Conservation (phyloP, 805 yeast genomes). For the Kockiozyma suomiensis region DNA sequence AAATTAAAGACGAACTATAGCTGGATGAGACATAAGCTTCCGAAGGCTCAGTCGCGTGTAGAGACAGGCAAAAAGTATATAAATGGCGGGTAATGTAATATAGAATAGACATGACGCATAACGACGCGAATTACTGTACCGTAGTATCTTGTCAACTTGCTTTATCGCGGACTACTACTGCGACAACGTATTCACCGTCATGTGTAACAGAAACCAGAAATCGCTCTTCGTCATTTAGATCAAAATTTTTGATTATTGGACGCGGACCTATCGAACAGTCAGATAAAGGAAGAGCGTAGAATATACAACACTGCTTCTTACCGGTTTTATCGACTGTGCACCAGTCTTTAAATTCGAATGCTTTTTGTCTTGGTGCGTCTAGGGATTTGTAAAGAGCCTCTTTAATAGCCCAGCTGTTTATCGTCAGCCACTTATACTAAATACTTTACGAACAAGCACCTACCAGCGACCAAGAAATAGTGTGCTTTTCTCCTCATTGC, state of each 20-base stretch:
- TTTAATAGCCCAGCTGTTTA: slow-evolving; percentile 32
- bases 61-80: too few relatives aligned
- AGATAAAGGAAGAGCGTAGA: neutral
- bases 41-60: neutral
- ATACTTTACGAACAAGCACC: neutral
- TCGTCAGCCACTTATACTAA: neutral
- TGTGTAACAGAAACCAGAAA: slow-evolving; percentile 28
- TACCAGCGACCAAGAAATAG: slow-evolving; percentile 31
- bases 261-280: neutral
- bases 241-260: neutral
- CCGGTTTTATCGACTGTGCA: slow-evolving; percentile 14
- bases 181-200: slow-evolving; percentile 31
- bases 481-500: neutral
- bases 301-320: neutral
- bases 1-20: slow-evolving; percentile 33
- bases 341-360: slow-evolving; percentile 31
- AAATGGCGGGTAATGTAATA: neutral
- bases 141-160: neutral
- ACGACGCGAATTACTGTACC: neutral
- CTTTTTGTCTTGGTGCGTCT: slow-evolving; percentile 18
- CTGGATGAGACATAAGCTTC: neutral
- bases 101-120: neutral
- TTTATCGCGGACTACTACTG: slow-evolving; percentile 18
- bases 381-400: slow-evolving; percentile 33
- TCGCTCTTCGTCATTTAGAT: neutral